Percentiles rank a stretch among this genome's conserved stretches.
phyloP scores from a whole-genome alignment of 2,329 filamentous ascomycete species.

The Clarireedia paspali region DNA sequence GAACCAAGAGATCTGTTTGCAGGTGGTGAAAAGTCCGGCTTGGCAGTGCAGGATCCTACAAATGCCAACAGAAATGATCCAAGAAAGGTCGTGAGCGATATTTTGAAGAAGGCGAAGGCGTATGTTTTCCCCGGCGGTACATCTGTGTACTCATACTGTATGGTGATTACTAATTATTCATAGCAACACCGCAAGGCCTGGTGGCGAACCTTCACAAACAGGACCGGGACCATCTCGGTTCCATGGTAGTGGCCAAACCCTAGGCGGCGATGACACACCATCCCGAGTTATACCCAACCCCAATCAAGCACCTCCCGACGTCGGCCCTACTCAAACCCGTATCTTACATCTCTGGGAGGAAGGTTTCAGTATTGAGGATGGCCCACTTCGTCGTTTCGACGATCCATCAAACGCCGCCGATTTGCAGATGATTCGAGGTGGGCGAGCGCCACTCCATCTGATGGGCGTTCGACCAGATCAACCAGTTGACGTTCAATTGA shows the following conservation, averaged over 20 bases:
- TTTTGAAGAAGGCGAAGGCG: conserved; percentile 57
- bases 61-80: conserved; percentile 34
- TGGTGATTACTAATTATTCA: not conserved
- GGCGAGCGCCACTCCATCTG: conserved; percentile 68
- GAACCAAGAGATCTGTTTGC: conserved; percentile 67
- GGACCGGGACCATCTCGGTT: conserved; percentile 48
- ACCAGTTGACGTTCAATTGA: conserved; percentile 69
- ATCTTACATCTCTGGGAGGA: conserved; percentile 75
- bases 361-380: conserved; percentile 80
- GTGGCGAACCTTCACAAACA: conserved; percentile 42
- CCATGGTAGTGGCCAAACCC: conserved; percentile 63
- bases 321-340: conserved; percentile 46
- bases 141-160: not conserved
- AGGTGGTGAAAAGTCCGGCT: conserved; percentile 75
- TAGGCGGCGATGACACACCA: conserved; percentile 69
- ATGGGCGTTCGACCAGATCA: conserved; percentile 71
- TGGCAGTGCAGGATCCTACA: conserved; percentile 57
- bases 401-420: conserved; percentile 68
- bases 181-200: conserved; percentile 54
- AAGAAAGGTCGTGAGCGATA: conserved; percentile 52
- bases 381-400: conserved; percentile 68
- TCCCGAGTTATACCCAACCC: conserved; percentile 63
- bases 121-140: conserved; percentile 27
- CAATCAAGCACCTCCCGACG: conserved; percentile 25
- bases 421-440: conserved; percentile 67